Base-by-base conservation (phyloP, 768 basidiomycete species). In the Lyophyllum semitale region DNA sequence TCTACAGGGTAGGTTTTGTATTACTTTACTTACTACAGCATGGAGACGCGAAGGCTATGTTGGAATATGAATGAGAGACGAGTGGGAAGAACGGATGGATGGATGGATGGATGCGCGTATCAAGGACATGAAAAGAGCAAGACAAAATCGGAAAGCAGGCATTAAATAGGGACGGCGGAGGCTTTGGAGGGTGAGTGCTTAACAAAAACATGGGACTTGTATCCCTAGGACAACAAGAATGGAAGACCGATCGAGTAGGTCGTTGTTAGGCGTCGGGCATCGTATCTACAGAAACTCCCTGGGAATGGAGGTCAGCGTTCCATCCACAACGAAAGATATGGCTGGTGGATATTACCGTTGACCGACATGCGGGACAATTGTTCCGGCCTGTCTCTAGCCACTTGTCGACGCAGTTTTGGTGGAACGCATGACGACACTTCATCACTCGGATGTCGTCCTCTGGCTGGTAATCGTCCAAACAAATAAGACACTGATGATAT, bases 341-440 rank as follows among this genome's bases (percentile, higher is more conserved):
- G 29, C 17, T 26, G 9, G 32, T 45, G 15, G 65, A 59, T 18
- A 81, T 33, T 49, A 88, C 89, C 77, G 81, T 87, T 30, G 85
- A 79, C 47, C 95, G 87, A 73, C 95, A 97, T 7, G 92, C 92
- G 30, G 95, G 95, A 68, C 95, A 97, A 55, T 92, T 93, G 64
- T 97, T 97, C 53, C 86, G 80, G 3, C 94, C 93, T 5, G 81
- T 84, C 67, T 87, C 81, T 30, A 96, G 75, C 93, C 95, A 96
- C 56, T 79, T 85, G 66, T 97, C 95, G 6, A 97, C 92, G 61
- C 95, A 97, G 20, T 68, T 73, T 64, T 85, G 85, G 66, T 98
- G 95, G 80, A 95, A 98, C n/a, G 83, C 87, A 72, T 98, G 95
- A 59, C 84, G 81, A 71, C 95, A 97, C 5, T 73, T 73, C 74